These are phyloP conservation scores for Ophiocytium majus DNA, from an alignment of 352 stramenopile species.

Conservation along the genomic window DNA sequence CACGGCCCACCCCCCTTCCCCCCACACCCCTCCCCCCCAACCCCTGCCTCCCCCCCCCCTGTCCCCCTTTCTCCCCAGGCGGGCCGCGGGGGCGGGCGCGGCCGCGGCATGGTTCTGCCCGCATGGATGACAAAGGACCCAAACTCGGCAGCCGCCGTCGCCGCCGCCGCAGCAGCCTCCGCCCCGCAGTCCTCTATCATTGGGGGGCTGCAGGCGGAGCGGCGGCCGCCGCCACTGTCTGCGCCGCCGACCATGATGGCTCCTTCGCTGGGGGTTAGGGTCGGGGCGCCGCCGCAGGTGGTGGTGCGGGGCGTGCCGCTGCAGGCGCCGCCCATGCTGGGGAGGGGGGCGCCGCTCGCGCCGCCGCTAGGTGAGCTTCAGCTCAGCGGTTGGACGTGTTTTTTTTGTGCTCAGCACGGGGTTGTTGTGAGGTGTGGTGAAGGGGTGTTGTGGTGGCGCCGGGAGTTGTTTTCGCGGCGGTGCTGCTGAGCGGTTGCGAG, in stretches of 20 bases:
- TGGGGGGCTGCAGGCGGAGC: slow-evolving; percentile 24
- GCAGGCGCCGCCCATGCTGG: not conserved
- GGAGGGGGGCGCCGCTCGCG: too few species aligned
- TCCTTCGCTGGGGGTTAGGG: not conserved
- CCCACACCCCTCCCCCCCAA: not conserved
- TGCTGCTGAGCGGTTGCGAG: too few species aligned
- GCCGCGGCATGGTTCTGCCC: slow-evolving; percentile 52
- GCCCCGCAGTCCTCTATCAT: not conserved
- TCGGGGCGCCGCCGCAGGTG: not conserved
- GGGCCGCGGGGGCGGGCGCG: slow-evolving; percentile 21
- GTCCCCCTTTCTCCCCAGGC: not conserved
- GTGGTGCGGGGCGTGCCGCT: not conserved
- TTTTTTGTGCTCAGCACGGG: too few species aligned
- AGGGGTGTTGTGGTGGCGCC: too few species aligned
- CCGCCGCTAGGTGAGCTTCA: too few species aligned
- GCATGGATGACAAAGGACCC: slow-evolving; percentile 51
- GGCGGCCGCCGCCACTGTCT: not conserved
- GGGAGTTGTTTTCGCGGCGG: too few species aligned
- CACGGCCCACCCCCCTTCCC: not conserved
- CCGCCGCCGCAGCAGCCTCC: slow-evolving; percentile 5
- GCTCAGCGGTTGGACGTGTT: too few species aligned
- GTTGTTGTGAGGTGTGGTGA: too few species aligned
- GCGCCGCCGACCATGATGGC: slow-evolving; percentile 1
- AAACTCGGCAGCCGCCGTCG: slow-evolving; percentile 3
- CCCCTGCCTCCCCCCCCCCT: too few species aligned